phyloP scores from a whole-genome alignment of 2,329 filamentous ascomycete species.

The Coniochaeta sp. region DNA sequence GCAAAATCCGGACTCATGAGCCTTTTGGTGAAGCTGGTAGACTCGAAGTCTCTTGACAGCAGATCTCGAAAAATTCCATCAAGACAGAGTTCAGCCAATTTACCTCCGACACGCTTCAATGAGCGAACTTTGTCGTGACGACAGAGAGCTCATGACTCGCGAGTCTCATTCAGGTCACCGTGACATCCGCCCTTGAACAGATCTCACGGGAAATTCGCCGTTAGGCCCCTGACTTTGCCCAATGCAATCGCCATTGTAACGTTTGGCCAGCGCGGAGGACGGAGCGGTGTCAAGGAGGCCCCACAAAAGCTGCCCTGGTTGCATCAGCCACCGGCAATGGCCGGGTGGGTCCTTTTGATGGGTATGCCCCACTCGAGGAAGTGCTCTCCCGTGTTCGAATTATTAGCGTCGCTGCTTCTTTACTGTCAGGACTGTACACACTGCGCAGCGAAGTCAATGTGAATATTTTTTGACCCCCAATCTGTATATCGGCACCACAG shows the following conservation, averaged over 20 bases:
- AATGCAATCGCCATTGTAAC: slow-evolving; percentile 21
- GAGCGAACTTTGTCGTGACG: background rate
- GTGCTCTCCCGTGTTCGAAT: no score
- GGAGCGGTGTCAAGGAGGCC: background rate
- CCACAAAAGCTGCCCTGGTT: slow-evolving; percentile 1
- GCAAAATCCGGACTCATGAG: no score
- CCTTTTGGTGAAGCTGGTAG: no score
- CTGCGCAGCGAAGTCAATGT: no score
- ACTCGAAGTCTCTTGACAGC: no score
- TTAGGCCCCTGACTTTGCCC: slow-evolving; percentile 19
- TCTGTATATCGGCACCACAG: no score
- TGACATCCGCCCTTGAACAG: slow-evolving; percentile 7
- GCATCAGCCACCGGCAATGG: slow-evolving; percentile 2
- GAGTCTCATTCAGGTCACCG: background rate
- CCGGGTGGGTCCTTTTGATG: background rate
- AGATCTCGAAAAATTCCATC: no score
- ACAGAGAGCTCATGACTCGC: background rate
- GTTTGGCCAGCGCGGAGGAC: slow-evolving; percentile 10
- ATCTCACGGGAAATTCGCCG: slow-evolving; percentile 16
- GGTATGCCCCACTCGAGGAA: background rate
- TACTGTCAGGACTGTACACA: no score
- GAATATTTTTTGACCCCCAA: no score
- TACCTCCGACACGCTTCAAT: background rate
- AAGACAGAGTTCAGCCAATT: background rate
- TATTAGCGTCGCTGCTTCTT: no score